phyloP scores from a whole-genome alignment of 495 filamentous ascomycete genomes.

The Ascobolus immersus region DNA sequence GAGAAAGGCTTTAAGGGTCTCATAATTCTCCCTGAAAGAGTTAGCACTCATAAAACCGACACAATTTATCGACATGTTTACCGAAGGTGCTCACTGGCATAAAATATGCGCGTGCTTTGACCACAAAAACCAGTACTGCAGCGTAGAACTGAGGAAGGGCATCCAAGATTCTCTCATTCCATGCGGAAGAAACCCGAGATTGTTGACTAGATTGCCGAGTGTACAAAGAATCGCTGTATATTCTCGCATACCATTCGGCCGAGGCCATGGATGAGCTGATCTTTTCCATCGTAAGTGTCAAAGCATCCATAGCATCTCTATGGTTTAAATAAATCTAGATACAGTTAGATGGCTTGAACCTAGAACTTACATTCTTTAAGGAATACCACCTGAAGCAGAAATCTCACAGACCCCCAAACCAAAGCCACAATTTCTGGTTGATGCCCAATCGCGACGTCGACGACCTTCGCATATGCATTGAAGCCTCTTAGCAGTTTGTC shows the following conservation, averaged over 20 bases:
- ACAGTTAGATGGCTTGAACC: not conserved
- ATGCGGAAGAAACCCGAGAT: too few species aligned
- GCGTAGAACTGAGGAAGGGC: too few species aligned
- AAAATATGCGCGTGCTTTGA: too few species aligned
- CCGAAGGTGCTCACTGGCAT: too few species aligned
- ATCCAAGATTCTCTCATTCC: too few species aligned
- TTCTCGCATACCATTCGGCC: slow-evolving; percentile 6
- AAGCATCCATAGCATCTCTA: slow-evolving; percentile 5
- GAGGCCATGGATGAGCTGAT: slow-evolving; percentile 5
- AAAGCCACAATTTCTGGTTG: slow-evolving; percentile 1
- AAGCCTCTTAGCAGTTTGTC: slow-evolving; percentile 6
- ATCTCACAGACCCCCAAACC: slow-evolving; percentile 5
- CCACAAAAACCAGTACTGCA: too few species aligned
- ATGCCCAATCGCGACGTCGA: slow-evolving; percentile 3
- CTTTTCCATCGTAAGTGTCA: slow-evolving; percentile 3
- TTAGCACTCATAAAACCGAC: too few species aligned
- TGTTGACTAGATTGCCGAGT: too few species aligned
- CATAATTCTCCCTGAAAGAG: too few species aligned
- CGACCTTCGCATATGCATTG: slow-evolving; percentile 5
- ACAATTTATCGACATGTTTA: too few species aligned
- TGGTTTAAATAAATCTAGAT: slow-evolving; percentile 7
- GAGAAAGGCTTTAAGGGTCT: too few species aligned
- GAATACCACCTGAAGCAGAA: slow-evolving; percentile 4
- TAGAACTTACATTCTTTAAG: not conserved
- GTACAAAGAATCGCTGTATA: slow-evolving; percentile 1